Evolutionary conservation across 495 filamentous ascomycete genomes (phyloP).

Genomic region (Usnea hakonensis): DNA sequence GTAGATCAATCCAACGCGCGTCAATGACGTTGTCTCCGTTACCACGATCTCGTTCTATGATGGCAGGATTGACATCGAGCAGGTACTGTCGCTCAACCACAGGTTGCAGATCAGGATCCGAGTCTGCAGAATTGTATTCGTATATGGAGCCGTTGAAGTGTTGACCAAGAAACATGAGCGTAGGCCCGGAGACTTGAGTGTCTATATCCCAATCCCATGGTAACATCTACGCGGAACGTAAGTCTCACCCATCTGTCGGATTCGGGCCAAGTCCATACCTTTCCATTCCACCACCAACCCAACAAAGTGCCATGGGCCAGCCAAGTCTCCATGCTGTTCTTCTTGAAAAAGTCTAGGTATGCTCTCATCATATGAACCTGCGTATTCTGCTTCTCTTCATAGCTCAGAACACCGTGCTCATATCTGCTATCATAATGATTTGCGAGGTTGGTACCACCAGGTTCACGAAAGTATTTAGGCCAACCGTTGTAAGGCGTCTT

Average conservation of each 20-base stretch:
- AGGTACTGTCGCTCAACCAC: conserved; percentile 50
- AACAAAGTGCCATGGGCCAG: conserved; percentile 80
- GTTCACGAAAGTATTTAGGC: conserved; percentile 47
- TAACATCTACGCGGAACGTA: conserved; percentile 43
- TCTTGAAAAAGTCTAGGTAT: conserved; percentile 59
- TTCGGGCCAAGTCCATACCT: conserved; percentile 31
- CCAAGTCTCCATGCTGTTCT: conserved; percentile 69
- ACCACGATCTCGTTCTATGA: conserved; percentile 49
- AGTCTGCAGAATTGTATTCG: conserved; percentile 41
- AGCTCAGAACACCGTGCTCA: conserved; percentile 52
- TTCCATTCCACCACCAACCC: conserved; percentile 89
- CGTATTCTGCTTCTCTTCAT: conserved; percentile 54
- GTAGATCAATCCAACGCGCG: conserved; percentile 72
- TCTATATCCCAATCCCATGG: conserved; percentile 91
- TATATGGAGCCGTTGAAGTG: conserved; percentile 59
- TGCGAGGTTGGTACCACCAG: conserved; percentile 47
- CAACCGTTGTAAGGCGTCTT: not conserved
- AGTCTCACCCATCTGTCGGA: not conserved
- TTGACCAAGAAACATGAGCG: conserved; percentile 53
- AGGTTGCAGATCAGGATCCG: conserved; percentile 15
- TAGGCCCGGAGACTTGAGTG: conserved; percentile 61
- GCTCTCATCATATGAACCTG: conserved; percentile 63
- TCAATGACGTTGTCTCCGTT: conserved; percentile 76
- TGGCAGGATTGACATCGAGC: conserved; percentile 71
- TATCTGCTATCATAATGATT: conserved; percentile 69